These are phyloP conservation scores for Saturnispora quitensis DNA, from an alignment of 805 yeast genomes.

Conservation along the genomic window DNA sequence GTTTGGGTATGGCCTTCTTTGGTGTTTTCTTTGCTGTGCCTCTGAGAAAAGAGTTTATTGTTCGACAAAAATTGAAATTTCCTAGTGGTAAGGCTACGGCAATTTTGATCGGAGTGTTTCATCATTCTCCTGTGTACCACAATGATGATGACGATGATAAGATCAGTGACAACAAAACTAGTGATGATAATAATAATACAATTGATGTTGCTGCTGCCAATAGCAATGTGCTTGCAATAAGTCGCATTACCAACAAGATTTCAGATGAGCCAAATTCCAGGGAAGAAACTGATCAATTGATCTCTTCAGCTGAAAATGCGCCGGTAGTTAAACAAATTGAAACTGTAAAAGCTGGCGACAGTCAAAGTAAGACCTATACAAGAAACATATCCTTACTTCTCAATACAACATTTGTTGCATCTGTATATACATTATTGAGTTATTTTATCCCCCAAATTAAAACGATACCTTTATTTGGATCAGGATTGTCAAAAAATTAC, in stretches of 20 bases:
- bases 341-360: not conserved
- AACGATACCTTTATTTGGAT: conserved; percentile 70
- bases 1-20: conserved; percentile 78
- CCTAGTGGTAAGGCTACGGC: conserved; percentile 98
- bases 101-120: conserved; percentile 79
- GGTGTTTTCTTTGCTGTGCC: conserved; percentile 96
- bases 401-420: conserved; percentile 57
- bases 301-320: not conserved
- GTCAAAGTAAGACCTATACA: conserved; percentile 27
- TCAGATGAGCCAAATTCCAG: not conserved
- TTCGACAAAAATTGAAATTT: conserved; percentile 80
- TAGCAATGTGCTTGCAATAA: not conserved
- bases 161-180: not conserved
- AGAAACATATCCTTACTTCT: conserved; percentile 53
- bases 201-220: not conserved
- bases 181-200: not conserved
- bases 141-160: not conserved
- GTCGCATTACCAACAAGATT: not conserved
- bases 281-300: not conserved
- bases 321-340: not conserved
- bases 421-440: conserved; percentile 60
- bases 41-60: conserved; percentile 73
- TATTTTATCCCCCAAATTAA: conserved; percentile 66
- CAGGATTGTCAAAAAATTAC: conserved; percentile 46
- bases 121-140: conserved; percentile 38